Evolutionary conservation across 805 yeast genomes (phyloP).

Genomic region (Yarrowia sp.): DNA sequence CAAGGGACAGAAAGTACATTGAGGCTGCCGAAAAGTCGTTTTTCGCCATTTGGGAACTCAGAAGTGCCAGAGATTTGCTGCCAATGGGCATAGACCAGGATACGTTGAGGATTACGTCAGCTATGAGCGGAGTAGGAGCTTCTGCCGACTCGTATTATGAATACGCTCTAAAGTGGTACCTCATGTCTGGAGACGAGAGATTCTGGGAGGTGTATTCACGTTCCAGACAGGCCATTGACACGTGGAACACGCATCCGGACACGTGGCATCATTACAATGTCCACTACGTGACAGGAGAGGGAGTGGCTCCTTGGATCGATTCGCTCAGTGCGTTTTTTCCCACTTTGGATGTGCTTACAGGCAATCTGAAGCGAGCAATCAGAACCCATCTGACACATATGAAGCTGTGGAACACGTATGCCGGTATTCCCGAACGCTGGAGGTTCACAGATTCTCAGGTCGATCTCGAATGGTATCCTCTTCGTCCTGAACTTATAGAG

Average conservation of each 20-base stretch:
- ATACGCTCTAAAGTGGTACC: constrained; percentile 78
- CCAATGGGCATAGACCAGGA: constrained; percentile 80
- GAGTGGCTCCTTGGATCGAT: constrained; percentile 76
- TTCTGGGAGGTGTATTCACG: constrained; percentile 62
- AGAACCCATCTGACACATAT: constrained; percentile 65
- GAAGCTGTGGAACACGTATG: constrained; percentile 81
- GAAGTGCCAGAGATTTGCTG: constrained; percentile 67
- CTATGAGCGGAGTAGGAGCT: constrained; percentile 84
- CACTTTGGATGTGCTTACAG: constrained; percentile 80
- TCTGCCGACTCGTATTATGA: constrained; percentile 91
- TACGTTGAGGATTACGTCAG: constrained; percentile 61
- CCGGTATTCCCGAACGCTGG: constrained; percentile 92
- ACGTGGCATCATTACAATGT: constrained; percentile 65
- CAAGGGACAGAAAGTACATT: constrained; percentile 77
- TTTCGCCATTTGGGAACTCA: constrained; percentile 70
- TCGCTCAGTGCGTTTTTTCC: constrained; percentile 88
- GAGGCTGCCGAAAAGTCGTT: constrained; percentile 66
- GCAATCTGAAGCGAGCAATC: constrained; percentile 72
- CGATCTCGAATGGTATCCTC: constrained; percentile 86
- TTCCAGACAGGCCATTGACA: constrained; percentile 17
- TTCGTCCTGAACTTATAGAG: constrained; percentile 91
- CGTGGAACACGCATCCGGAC: constrained; percentile 50
- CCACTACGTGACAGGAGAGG: constrained; percentile 59
- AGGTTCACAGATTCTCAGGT: constrained; percentile 52
- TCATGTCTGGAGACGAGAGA: constrained; percentile 69